Evolutionary conservation across 495 filamentous ascomycete genomes (phyloP).

Genomic region (Podospora appendiculata): DNA sequence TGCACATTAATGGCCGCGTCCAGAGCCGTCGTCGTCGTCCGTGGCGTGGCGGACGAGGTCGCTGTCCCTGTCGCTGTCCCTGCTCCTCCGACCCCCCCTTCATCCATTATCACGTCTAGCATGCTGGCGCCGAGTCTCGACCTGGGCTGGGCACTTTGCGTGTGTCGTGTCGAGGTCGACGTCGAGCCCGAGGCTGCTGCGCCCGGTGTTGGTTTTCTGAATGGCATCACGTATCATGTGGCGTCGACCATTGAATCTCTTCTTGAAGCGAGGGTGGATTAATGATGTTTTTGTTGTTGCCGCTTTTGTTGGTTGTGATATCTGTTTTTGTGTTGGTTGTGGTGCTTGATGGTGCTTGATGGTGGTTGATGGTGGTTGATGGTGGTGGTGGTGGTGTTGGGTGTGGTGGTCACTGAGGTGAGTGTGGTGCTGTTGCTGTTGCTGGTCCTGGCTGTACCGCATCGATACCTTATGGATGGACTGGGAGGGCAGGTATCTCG

Average conservation of each 20-base stretch:
- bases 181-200: conserved; percentile 18
- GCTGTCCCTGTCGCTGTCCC: conserved; percentile 2
- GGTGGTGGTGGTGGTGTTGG: neutral
- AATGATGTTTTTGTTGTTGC: neutral
- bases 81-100: neutral
- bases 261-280: neutral
- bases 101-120: conserved; percentile 10
- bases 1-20: conserved; percentile 3
- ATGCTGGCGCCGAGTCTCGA: too few relatives aligned
- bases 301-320: too few relatives aligned
- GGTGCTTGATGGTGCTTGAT: neutral
- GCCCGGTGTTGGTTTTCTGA: conserved; percentile 10
- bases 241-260: conserved; percentile 18
- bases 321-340: neutral
- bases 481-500: too few relatives aligned
- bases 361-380: neutral
- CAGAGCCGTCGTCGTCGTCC: neutral
- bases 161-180: conserved; percentile 6
- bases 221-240: conserved; percentile 17
- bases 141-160: too few relatives aligned
- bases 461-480: neutral
- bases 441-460: neutral
- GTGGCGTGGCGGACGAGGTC: conserved; percentile 14
- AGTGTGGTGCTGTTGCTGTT: neutral
- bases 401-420: neutral